Conservation (phyloP, 2,329 filamentous ascomycete species). For the Aspergillus piperis region DNA sequence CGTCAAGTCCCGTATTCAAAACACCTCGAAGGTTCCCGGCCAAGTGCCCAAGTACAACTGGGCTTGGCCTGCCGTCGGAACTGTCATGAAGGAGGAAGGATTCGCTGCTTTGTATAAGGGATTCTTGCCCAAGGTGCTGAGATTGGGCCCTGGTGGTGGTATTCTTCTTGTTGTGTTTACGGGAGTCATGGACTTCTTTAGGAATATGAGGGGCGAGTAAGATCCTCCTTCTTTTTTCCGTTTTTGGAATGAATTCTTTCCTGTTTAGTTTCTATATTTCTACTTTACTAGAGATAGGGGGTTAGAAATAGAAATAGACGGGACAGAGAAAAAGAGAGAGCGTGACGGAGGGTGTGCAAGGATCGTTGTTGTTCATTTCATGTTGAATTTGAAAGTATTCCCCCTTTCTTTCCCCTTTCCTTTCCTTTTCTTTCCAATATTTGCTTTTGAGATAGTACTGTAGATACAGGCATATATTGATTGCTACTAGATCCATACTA, state of each 20-base stretch:
- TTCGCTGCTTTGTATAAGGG: slow-evolving; percentile 94
- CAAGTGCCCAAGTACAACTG: slow-evolving; percentile 94
- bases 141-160: slow-evolving; percentile 70
- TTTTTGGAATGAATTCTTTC: neutral
- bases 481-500: too few relatives aligned
- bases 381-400: too few relatives aligned
- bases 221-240: neutral
- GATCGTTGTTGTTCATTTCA: too few relatives aligned
- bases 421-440: too few relatives aligned
- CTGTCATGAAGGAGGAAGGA: slow-evolving; percentile 90
- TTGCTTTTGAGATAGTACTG: too few relatives aligned
- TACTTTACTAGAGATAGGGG: neutral
- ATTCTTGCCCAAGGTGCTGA: slow-evolving; percentile 90
- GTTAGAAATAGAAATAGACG: slow-evolving; percentile 7
- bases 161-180: slow-evolving; percentile 56
- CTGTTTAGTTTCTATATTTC: slow-evolving; percentile 6
- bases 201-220: slow-evolving; percentile 57
- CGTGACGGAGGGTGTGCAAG: too few relatives aligned
- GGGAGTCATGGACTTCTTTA: slow-evolving; percentile 75
- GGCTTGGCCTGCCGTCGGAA: slow-evolving; percentile 85
- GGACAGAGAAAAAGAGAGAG: too few relatives aligned
- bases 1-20: slow-evolving; percentile 97
- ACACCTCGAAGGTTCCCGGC: slow-evolving; percentile 81
- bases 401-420: too few relatives aligned
- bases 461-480: too few relatives aligned